Base-by-base conservation (phyloP, 345 rosid species). In the Rhizophora apiculata region DNA sequence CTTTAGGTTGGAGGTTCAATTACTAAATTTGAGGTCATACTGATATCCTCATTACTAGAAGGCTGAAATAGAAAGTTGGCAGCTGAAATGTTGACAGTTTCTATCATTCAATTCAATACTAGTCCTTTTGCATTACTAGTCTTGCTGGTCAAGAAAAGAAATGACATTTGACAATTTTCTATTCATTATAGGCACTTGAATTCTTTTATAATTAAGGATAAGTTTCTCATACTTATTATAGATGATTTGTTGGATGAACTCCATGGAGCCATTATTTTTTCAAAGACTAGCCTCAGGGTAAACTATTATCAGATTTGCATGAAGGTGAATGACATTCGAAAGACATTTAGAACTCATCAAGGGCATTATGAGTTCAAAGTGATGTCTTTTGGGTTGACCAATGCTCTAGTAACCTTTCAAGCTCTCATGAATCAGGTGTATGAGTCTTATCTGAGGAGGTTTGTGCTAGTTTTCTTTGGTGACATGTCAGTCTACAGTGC, bases 351-450 rank as follows among this genome's bases (percentile, higher is more conserved):
- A 29, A 59, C 32, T 1, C 21, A 59, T 1, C 18, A 26, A 0
- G 34, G 62, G 0, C 62, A 67, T n/a, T 56, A 55, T 32, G 71
- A 67, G 15, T 67, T 67, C 22, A 10, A 39, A 3, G 15, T 39
- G 13, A 39, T 39, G 46, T 64, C 71, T 3, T 68, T 68, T 18
- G 64, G 64, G 7, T 22, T 68, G 3, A 68, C 54, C 3, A 56
- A 68, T 15, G 37, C 63, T 2, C 63, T 24, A 4, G 43, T 37
- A 1, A 68, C 64, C 0, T 37, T 68, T 6, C 53, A 36, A 6
- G 6, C 51, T 2, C 27, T 34, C 0, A 39, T 57, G 31, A 56
- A 58, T 18, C 0, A 3, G 1, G 39, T 68, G 2, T 36, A 32
- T 32, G 59, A 0, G 15, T 10, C 36, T 0, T 11, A 20, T 2